Conservation (phyloP, 73 alveolate species). For the Durusdinium trenchii region DNA sequence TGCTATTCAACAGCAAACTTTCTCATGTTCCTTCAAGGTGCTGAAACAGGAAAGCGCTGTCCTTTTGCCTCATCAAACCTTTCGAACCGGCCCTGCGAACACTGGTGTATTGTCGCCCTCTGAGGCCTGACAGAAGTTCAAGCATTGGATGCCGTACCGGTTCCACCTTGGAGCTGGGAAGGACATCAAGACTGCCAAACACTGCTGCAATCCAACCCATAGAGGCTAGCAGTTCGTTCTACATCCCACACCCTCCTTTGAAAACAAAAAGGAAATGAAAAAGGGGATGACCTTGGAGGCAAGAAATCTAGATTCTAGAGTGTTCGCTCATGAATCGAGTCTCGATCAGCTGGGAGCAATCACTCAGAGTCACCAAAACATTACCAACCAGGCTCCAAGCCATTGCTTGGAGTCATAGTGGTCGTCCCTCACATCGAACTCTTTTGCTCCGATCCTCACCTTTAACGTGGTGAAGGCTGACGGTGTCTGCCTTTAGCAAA, state of each 20-base stretch:
- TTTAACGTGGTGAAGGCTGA: no score
- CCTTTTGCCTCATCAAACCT: neutral
- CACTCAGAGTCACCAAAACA: neutral
- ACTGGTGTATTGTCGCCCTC: neutral
- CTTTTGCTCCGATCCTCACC: conserved; percentile 43
- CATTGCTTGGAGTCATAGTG: conserved; percentile 82
- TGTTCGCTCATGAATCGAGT: no score
- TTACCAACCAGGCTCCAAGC: neutral
- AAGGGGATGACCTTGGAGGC: no score
- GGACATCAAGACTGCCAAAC: neutral
- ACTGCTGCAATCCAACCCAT: neutral
- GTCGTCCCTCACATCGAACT: conserved; percentile 71
- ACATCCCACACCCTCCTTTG: no score
- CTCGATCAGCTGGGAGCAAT: neutral
- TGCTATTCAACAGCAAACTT: neutral
- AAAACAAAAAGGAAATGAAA: no score
- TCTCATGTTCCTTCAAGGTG: neutral
- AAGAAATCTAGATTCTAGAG: neutral
- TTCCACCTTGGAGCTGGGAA: conserved; percentile 56
- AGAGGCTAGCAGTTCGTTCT: no score
- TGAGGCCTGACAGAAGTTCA: conserved; percentile 88
- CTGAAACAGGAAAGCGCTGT: no score
- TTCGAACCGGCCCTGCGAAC: neutral
- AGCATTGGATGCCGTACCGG: conserved; percentile 90
- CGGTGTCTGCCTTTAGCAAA: neutral